Percentiles rank a stretch among this genome's conserved stretches.
phyloP scores from a whole-genome alignment of 2,329 filamentous ascomycete species.

The Bipolaris victoriae region DNA sequence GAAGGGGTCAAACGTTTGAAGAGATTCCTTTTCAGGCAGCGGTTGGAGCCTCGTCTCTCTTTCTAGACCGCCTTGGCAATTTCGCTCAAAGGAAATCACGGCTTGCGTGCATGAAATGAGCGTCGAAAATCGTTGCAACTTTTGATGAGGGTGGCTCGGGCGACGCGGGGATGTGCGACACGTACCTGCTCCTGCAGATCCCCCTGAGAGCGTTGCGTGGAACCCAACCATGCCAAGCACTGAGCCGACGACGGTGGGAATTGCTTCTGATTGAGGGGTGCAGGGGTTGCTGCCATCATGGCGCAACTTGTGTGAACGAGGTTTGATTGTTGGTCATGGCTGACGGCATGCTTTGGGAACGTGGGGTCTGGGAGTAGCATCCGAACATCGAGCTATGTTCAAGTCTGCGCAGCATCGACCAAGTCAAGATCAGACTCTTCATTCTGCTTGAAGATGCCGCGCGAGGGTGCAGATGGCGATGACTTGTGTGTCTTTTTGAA shows the following conservation, averaged over 20 bases:
- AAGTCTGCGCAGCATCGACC: not conserved
- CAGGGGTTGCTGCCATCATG: not conserved
- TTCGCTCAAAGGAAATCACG: slow-evolving; percentile 1
- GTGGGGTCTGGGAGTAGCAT: not conserved
- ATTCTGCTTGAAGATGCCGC: slow-evolving; percentile 23
- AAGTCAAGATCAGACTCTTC: slow-evolving; percentile 6
- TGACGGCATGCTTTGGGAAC: not conserved
- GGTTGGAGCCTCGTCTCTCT: not conserved
- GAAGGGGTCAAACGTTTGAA: not conserved
- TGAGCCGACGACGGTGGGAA: slow-evolving; percentile 7
- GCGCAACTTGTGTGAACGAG: not conserved
- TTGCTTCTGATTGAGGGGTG: slow-evolving; percentile 7
- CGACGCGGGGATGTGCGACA: slow-evolving; percentile 4
- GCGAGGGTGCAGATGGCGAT: slow-evolving; percentile 1
- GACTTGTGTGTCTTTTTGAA: slow-evolving; percentile 15
- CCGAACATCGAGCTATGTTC: not conserved
- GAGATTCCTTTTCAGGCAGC: slow-evolving; percentile 14
- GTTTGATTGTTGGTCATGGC: not conserved
- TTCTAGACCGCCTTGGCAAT: slow-evolving; percentile 27
- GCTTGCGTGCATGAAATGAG: not conserved
- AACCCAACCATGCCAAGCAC: slow-evolving; percentile 9
- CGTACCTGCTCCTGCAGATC: slow-evolving; percentile 18
- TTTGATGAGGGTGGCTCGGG: not conserved
- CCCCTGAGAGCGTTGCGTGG: slow-evolving; percentile 14
- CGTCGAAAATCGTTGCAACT: not conserved